phyloP scores from a whole-genome alignment of 2,329 filamentous ascomycete species.

The Cercospora nicotianae region DNA sequence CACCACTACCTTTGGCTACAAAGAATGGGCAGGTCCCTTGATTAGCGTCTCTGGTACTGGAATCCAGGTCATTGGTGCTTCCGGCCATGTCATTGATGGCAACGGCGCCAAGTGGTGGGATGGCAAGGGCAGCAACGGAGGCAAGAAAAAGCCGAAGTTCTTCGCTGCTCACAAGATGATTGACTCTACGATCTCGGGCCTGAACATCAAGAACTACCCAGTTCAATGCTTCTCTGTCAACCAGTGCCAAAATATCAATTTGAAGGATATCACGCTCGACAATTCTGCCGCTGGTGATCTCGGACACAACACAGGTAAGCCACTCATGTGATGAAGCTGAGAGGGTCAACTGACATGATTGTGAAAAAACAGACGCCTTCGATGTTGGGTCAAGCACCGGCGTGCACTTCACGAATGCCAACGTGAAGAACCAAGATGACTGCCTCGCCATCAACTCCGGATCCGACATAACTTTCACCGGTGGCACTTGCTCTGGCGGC shows the following conservation, averaged over 20 bases:
- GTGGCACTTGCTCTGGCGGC: conserved; percentile 30
- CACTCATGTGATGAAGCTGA: background rate
- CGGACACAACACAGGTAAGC: conserved; percentile 38
- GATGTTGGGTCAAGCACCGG: conserved; percentile 38
- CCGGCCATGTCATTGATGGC: conserved; percentile 55
- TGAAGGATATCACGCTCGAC: conserved; percentile 43
- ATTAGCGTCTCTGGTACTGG: conserved; percentile 60
- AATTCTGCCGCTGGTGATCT: conserved; percentile 44
- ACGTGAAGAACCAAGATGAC: conserved; percentile 40
- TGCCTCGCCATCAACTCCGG: conserved; percentile 37
- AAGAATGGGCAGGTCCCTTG: conserved; percentile 65
- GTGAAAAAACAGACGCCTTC: conserved; percentile 35
- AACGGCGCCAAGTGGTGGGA: conserved; percentile 48
- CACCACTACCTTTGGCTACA: conserved; percentile 66
- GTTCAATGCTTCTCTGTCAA: conserved; percentile 45
- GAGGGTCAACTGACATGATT: background rate
- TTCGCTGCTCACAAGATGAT: conserved; percentile 45
- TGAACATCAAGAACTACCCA: conserved; percentile 46
- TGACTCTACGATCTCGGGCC: conserved; percentile 41
- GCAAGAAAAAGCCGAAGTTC: conserved; percentile 44
- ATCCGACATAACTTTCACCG: conserved; percentile 32
- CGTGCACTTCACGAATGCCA: conserved; percentile 33
- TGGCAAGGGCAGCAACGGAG: conserved; percentile 51
- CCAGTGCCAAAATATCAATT: conserved; percentile 36
- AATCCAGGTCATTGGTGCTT: conserved; percentile 55